phyloP scores from a whole-genome alignment of 2,329 filamentous ascomycete genomes.

The Stagonosporopsis chrysanthemi region DNA sequence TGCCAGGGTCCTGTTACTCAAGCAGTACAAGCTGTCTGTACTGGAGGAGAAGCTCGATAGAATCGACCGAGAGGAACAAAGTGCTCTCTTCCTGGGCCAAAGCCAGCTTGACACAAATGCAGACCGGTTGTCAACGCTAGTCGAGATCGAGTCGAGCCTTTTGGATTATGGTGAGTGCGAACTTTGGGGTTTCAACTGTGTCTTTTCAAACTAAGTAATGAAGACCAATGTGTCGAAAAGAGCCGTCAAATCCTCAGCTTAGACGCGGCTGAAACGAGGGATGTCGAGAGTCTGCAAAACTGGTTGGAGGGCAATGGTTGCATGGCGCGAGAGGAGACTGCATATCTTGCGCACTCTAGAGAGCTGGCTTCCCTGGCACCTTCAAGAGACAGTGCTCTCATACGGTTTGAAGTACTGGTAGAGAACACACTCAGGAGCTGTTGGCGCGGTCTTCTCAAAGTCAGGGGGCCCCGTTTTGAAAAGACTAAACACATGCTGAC shows the following conservation, averaged over 20 bases:
- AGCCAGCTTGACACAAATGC: background rate
- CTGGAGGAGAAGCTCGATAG: background rate
- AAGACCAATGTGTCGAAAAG: background rate
- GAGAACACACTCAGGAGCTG: background rate
- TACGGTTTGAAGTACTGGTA: background rate
- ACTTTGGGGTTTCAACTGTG: too few species aligned
- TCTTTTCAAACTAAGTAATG: too few species aligned
- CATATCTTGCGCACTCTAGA: background rate
- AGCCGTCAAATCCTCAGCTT: background rate
- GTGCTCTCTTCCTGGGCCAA: background rate
- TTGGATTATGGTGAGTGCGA: background rate
- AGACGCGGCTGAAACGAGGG: background rate
- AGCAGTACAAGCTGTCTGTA: background rate
- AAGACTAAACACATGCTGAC: too few species aligned
- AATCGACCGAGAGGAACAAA: background rate
- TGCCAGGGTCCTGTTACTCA: background rate
- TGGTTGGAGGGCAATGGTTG: background rate
- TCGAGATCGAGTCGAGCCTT: background rate
- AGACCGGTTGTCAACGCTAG: background rate
- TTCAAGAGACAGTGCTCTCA: background rate
- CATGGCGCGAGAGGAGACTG: background rate
- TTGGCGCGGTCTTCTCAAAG: background rate
- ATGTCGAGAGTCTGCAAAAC: background rate
- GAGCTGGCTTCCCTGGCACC: background rate
- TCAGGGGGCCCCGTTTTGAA: too few species aligned